Evolutionary conservation across 2,329 filamentous ascomycete species (phyloP).

Genomic region (Fusarium floridanum): DNA sequence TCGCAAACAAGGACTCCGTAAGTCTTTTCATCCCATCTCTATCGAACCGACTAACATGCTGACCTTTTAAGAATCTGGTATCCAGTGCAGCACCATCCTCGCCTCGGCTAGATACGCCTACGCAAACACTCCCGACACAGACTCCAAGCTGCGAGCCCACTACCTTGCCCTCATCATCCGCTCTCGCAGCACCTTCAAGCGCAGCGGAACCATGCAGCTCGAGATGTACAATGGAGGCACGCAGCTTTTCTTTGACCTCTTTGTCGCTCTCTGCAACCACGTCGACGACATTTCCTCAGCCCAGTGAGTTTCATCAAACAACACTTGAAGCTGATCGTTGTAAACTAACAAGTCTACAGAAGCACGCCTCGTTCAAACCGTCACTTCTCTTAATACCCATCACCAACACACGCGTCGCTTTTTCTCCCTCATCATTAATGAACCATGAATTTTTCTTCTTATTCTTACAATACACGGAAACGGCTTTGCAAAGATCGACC

Average conservation of each 20-base stretch:
- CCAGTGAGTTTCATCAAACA: slow-evolving; percentile 59
- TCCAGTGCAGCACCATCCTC: slow-evolving; percentile 87
- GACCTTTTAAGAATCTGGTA: slow-evolving; percentile 71
- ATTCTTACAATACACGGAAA: slow-evolving; percentile 16
- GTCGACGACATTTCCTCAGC: slow-evolving; percentile 76
- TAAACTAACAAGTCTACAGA: slow-evolving; percentile 34
- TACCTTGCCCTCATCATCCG: slow-evolving; percentile 94
- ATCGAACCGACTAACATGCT: slow-evolving; percentile 10
- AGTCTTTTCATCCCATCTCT: slow-evolving; percentile 47
- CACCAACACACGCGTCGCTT: neutral
- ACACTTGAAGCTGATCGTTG: neutral
- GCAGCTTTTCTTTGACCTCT: slow-evolving; percentile 91
- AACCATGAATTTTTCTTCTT: slow-evolving; percentile 33
- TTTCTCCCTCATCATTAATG: slow-evolving; percentile 39
- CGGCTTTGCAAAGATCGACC: slow-evolving; percentile 27
- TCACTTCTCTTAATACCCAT: slow-evolving; percentile 48
- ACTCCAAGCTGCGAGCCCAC: slow-evolving; percentile 91
- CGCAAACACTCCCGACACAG: slow-evolving; percentile 86
- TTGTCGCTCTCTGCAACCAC: slow-evolving; percentile 93
- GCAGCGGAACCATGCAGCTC: slow-evolving; percentile 93
- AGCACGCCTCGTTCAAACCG: slow-evolving; percentile 63
- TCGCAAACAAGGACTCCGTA: slow-evolving; percentile 88
- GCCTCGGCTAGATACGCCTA: slow-evolving; percentile 92
- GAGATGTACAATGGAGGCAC: slow-evolving; percentile 91
- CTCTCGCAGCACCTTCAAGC: slow-evolving; percentile 88